Base-by-base conservation (phyloP, 495 filamentous ascomycete species). In the Xylaria grammica region DNA sequence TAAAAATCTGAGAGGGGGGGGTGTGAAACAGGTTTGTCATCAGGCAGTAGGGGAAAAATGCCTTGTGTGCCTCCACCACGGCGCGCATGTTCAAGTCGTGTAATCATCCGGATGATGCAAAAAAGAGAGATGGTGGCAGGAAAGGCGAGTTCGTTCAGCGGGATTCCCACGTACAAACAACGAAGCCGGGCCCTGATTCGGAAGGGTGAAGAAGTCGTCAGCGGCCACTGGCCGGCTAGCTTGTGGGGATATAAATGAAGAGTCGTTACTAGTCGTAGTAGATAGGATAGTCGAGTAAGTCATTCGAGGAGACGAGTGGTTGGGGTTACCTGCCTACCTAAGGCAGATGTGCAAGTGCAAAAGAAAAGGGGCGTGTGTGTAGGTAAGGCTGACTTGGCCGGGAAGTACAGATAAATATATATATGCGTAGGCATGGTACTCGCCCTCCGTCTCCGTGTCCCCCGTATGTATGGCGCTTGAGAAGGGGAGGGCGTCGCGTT, bases 361-460 rank as follows among this genome's bases (percentile, higher is more conserved):
- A 62, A 30, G 19, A 22, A 38, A 55, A 30, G 60, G 60, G 26
- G 60, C 36, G 60, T 38, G 13, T 56, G 4, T 20, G 15, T 48
- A 48, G 7, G 40, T 5, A 48, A 55, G 50, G 19, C 50, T 30
- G 19, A 20, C 46, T 67, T 55, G 52, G 48, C 29, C 59, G 40
- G 32, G 42, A 51, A 38, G 36, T 53, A 30, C 27, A n/a, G n/a
- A n/a, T 61, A 61, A 20, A 29, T 62, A 59, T 53, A 48, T 53
- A 27, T 50, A 67, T 59, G 46, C 58, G 48, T 55, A 26, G 38
- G n/a, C n/a, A n/a, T 49, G 38, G 44, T 60, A 49, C 44, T 60
- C 57, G 26, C 32, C 44, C 45, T 32, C 20, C 20, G 44, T 60
- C 34, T 38, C 54, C 54, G 17, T 52, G 17, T 34, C 50, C 13